phyloP scores from a whole-genome alignment of 2,329 filamentous ascomycete genomes.

The Aspergillus glaucus region DNA sequence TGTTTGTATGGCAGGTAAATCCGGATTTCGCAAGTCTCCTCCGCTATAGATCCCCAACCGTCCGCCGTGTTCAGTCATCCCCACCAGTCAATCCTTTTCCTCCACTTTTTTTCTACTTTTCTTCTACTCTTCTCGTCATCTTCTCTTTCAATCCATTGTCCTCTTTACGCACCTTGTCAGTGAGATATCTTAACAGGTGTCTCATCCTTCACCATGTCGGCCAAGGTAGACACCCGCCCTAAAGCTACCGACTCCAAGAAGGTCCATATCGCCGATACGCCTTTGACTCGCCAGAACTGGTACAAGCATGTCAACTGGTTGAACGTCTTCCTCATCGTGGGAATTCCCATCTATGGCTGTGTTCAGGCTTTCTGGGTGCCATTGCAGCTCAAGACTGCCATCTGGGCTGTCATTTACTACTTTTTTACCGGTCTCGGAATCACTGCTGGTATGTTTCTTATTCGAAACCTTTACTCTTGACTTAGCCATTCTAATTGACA shows the following conservation, averaged over 20 bases:
- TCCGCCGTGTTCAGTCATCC: background rate
- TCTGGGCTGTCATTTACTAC: constrained; percentile 73
- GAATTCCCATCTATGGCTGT: constrained; percentile 68
- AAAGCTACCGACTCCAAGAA: constrained; percentile 53
- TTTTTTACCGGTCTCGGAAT: constrained; percentile 77
- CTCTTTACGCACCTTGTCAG: background rate
- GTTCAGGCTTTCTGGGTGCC: constrained; percentile 74
- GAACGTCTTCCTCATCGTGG: constrained; percentile 73
- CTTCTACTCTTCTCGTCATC: constrained; percentile 5
- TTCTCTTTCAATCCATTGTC: background rate
- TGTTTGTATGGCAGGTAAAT: background rate
- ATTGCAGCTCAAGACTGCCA: constrained; percentile 61
- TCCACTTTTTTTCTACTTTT: constrained; percentile 2
- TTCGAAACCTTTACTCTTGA: background rate
- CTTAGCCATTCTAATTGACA: background rate
- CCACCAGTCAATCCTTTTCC: constrained; percentile 5
- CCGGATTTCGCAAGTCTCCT: background rate
- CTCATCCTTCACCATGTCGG: constrained; percentile 25
- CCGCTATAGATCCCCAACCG: constrained; percentile 1
- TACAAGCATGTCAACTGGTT: constrained; percentile 93
- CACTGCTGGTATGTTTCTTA: constrained; percentile 57
- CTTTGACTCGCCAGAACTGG: constrained; percentile 77
- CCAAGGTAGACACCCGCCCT: constrained; percentile 29
- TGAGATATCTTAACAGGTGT: background rate
- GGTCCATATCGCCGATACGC: constrained; percentile 76